Evolutionary conservation across 2,329 filamentous ascomycete species (phyloP).

Genomic region (Rhinocladiella mackenziei): DNA sequence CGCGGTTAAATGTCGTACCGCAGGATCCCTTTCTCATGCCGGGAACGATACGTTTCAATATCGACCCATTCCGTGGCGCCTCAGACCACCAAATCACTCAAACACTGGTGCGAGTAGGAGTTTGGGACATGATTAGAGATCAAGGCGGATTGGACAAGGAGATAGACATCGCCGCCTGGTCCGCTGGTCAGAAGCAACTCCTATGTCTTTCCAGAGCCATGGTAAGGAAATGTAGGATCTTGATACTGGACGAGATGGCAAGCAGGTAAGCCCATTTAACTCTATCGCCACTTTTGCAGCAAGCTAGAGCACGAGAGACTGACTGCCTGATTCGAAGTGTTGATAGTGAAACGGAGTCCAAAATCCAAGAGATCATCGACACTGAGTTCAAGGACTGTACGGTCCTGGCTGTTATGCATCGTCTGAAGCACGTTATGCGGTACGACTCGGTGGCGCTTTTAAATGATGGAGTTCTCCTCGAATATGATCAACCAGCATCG

Average conservation of each 20-base stretch:
- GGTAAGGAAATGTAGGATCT: slow-evolving; percentile 44
- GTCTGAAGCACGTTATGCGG: slow-evolving; percentile 58
- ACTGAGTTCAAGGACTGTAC: slow-evolving; percentile 55
- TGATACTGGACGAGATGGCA: slow-evolving; percentile 43
- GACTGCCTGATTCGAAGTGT: slow-evolving; percentile 50
- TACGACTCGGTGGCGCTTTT: slow-evolving; percentile 58
- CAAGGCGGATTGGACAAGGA: slow-evolving; percentile 40
- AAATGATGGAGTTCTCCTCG: slow-evolving; percentile 33
- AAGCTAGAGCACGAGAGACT: background rate
- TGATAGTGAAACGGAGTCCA: slow-evolving; percentile 54
- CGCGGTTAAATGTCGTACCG: slow-evolving; percentile 32
- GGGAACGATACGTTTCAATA: slow-evolving; percentile 32
- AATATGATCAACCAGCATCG: slow-evolving; percentile 29
- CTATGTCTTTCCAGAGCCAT: slow-evolving; percentile 61
- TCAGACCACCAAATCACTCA: slow-evolving; percentile 27
- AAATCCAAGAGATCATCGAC: slow-evolving; percentile 55
- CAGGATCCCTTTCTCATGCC: slow-evolving; percentile 25
- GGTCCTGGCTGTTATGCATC: slow-evolving; percentile 56
- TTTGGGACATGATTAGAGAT: slow-evolving; percentile 37
- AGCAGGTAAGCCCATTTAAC: background rate
- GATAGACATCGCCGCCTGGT: slow-evolving; percentile 50
- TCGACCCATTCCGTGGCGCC: slow-evolving; percentile 22
- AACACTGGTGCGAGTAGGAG: slow-evolving; percentile 39
- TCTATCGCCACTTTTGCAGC: background rate
- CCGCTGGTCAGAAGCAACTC: slow-evolving; percentile 60